Evolutionary conservation across 2,329 filamentous ascomycete species (phyloP).

Genomic region (Gnomoniopsis sp.): DNA sequence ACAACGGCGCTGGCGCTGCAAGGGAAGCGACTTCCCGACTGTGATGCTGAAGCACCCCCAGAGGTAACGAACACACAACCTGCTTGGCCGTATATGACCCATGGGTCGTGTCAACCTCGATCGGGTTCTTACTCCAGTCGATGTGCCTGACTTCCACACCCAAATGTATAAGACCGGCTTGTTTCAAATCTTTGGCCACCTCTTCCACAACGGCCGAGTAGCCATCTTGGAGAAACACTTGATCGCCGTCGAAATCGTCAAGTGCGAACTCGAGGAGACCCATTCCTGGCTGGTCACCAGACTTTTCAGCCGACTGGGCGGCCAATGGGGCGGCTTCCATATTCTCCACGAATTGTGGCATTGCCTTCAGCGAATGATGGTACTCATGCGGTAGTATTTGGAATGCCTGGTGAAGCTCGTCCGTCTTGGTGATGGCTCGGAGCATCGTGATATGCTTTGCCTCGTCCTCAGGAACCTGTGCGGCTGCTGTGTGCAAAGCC

Average conservation of each 20-base stretch:
- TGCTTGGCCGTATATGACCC: slow-evolving; percentile 2
- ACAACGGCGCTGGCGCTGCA: not conserved
- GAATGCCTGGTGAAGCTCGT: not conserved
- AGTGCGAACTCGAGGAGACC: slow-evolving; percentile 10
- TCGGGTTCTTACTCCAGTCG: not conserved
- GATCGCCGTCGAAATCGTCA: slow-evolving; percentile 10
- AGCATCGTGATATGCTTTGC: slow-evolving; percentile 7
- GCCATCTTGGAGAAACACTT: slow-evolving; percentile 8
- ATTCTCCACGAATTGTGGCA: slow-evolving; percentile 9
- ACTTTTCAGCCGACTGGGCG: slow-evolving; percentile 6
- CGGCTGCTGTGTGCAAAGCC: not conserved
- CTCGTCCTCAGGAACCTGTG: not conserved
- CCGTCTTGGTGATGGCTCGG: not conserved
- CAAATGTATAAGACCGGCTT: not conserved
- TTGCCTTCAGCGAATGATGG: slow-evolving; percentile 1
- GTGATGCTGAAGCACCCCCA: slow-evolving; percentile 8
- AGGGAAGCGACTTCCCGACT: not conserved
- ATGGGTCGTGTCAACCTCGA: slow-evolving; percentile 1
- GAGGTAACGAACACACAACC: slow-evolving; percentile 6
- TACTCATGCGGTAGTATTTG: not conserved
- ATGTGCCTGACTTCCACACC: not conserved
- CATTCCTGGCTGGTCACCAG: slow-evolving; percentile 1
- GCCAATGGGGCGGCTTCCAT: slow-evolving; percentile 11
- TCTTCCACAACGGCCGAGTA: slow-evolving; percentile 7
- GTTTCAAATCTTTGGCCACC: slow-evolving; percentile 2